Percentiles rank a stretch among this genome's conserved stretches.
phyloP scores from a whole-genome alignment of 768 basidiomycete species.

The Phlegmacium glaucopus region DNA sequence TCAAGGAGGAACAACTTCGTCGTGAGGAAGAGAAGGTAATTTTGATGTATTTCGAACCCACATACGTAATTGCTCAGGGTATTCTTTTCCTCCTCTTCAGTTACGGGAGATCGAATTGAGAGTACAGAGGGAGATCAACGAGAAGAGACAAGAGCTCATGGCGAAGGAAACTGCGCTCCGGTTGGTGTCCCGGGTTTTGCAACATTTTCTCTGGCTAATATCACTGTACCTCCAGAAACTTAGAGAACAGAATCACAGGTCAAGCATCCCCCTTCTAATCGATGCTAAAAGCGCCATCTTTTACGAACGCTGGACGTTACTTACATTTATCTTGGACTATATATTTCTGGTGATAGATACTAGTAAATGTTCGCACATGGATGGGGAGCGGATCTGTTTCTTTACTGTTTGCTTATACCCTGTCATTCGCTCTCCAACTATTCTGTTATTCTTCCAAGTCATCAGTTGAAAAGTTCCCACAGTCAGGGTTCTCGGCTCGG shows the following conservation, averaged over 20 bases:
- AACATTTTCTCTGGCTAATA: background rate
- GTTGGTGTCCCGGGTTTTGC: slow-evolving; percentile 28
- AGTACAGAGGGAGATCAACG: slow-evolving; percentile 83
- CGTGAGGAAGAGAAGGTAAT: slow-evolving; percentile 80
- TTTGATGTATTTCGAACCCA: background rate
- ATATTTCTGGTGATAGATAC: background rate
- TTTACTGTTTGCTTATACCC: background rate
- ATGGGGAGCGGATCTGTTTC: background rate
- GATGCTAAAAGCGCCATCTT: background rate
- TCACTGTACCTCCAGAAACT: slow-evolving; percentile 16
- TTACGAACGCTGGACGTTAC: too few relatives aligned
- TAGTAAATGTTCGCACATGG: background rate
- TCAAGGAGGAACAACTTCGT: slow-evolving; percentile 90
- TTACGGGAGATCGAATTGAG: slow-evolving; percentile 84
- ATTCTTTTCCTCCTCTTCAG: slow-evolving; percentile 25
- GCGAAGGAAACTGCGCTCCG: slow-evolving; percentile 84
- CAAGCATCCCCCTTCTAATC: slow-evolving; percentile 20
- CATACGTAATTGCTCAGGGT: background rate
- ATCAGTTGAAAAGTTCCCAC: slow-evolving; percentile 3
- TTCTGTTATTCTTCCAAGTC: background rate
- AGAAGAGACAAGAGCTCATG: slow-evolving; percentile 81
- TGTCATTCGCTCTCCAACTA: background rate
- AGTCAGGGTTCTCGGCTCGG: slow-evolving; percentile 6
- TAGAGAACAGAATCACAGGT: slow-evolving; percentile 27
- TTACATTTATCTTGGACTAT: background rate